Evolutionary conservation across 768 basidiomycete genomes (phyloP), one percentile per base, ranked within the genome.

Genomic region (Pleurotus platypus): DNA sequence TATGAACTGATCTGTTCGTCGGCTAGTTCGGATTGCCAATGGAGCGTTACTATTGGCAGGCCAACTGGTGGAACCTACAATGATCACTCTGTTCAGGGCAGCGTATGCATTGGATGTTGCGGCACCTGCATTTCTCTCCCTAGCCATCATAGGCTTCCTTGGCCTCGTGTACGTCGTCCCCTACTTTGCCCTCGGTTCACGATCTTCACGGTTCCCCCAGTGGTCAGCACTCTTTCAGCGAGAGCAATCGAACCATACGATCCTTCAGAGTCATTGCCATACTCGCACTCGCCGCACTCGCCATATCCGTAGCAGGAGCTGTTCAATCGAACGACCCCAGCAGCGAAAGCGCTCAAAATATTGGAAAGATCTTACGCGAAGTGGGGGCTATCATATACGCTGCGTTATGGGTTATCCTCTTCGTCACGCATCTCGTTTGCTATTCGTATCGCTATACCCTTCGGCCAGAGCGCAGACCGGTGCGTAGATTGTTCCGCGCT

Each of bases 21-120:
- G 18, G 45, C 30, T 53, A 89, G 88, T 78, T 46, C 80, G 87
- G 42, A 73, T 87, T 42, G 70, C 84, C 6, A 81, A 80, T 12
- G 84, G 81, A 26, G 78, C 80, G 15, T 67, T 88, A 24, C 70
- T 83, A 13, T 72, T 89, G 48, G 82, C 84, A 20, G 82, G 75
- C 24, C 79, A 87, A 66, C 57, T 75, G 37, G 60, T 73, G 35
- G 62, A 57, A 4, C 71, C 77, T 1, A 61, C 67, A 24, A 77
- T 79, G 40, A 63, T 62, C 38, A 76, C 77, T 48, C 62, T 87
- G 37, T 79, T 79, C 59, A 74, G 77, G 48, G 79, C 84, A 42
- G 80, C 81, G 35, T 80, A 80, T 59, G 78, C 81, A 56, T 67
- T 82, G 47, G 73, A 83, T 59, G 67, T 77, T 49, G 72, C 75